Base-by-base conservation (phyloP, 129 eudicot genomes). In the Dittrichia graveolens region DNA sequence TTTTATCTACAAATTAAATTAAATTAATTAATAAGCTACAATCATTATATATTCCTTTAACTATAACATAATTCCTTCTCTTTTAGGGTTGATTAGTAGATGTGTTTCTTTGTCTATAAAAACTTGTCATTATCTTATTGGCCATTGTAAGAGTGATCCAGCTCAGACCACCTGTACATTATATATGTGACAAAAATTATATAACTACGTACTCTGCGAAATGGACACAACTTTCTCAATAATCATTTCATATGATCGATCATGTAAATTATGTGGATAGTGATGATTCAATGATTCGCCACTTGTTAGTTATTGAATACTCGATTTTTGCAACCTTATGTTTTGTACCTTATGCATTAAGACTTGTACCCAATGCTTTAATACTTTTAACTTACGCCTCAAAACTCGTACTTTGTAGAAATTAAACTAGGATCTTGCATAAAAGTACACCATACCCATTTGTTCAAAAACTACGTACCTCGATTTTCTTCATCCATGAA, bases 401-500 rank as follows among this genome's bases (percentile, higher is more conserved):
- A 45, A 43, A 18, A 43, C 39, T 45, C 5, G 42, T 45, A 43
- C 55, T 10, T 9, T 18, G 3, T 65, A 24, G 5, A 11, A 44
- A n/a, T n/a, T n/a, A n/a, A n/a, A 45, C 18, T 43, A 3, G 41
- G 40, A 65, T 24, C 54, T 68, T 4, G 73, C 47, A 68, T 49
- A 50, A 34, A 68, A 37, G 31, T 44, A 7, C 37, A 74, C 48
- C 60, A 50, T n/a, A 43, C 62, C 41, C 70, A 49, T 19, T 31
- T 55, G 49, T 8, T 40, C 10, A 60, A 73, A 18, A 43, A 39
- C 0, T 24, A 47, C 75, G 34, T 77, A 92, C 98, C 96, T 93
- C 98, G 55, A 89, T 63, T 84, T 89, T 89, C 82, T 84, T 89
- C 98, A 93, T 93, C 96, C 91, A 83, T 3, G 89, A 87, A 63